phyloP scores from a whole-genome alignment of 257 asterid species.

The Paraleonurus japonicus region DNA sequence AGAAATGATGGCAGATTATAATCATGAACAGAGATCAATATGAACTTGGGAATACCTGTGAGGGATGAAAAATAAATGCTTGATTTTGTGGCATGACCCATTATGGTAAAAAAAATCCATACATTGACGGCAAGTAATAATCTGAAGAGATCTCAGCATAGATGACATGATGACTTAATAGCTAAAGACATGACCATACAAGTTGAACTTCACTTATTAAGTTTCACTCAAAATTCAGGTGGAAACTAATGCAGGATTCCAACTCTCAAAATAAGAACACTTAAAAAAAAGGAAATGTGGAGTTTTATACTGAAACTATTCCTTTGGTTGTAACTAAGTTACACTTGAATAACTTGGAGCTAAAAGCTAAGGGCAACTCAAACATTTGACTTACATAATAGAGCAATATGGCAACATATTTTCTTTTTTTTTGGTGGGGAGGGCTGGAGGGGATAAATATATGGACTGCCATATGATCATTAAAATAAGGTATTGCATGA shows the following conservation, averaged over 20 bases:
- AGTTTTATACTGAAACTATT: too few species aligned
- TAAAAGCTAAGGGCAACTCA: neutral
- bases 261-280: neutral
- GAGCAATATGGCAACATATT: neutral
- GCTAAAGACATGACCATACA: neutral
- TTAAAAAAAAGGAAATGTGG: too few species aligned
- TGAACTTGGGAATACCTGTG: constrained; percentile 85
- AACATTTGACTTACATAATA: neutral
- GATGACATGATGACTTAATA: neutral
- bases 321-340: neutral
- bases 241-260: neutral
- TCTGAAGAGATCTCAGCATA: neutral
- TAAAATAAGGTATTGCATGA: neutral
- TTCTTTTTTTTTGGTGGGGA: neutral
- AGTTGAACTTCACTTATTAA: neutral
- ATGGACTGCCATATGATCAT: neutral
- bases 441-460: neutral
- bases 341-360: neutral
- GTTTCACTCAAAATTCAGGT: neutral
- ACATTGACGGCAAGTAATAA: neutral
- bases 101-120: neutral
- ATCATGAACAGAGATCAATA: constrained; percentile 94
- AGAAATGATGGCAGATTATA: constrained; percentile 88
- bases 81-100: neutral
- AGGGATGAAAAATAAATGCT: constrained; percentile 3